Conservation (phyloP, 441 rosid genomes). For the Populus tomentosa region DNA sequence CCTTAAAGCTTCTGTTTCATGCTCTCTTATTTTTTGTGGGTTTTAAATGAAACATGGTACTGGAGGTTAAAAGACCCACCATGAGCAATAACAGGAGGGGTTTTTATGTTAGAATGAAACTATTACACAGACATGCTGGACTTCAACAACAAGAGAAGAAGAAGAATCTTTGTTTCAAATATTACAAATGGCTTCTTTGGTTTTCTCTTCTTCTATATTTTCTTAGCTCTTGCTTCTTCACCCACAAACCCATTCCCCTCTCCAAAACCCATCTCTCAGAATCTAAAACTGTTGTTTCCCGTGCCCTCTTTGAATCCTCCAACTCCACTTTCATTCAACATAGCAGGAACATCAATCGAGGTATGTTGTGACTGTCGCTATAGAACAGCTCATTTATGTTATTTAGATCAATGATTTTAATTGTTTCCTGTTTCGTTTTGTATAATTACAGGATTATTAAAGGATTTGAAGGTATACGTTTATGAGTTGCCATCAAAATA, state of each 20-base stretch:
- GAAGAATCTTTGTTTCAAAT: constrained; percentile 39
- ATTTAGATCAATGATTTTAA: background rate
- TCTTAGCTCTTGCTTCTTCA: constrained; percentile 60
- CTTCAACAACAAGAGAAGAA: constrained; percentile 42
- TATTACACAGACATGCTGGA: constrained; percentile 36
- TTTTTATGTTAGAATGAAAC: constrained; percentile 47
- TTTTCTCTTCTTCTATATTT: constrained; percentile 65
- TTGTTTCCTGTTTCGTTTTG: background rate
- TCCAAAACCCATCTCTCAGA: constrained; percentile 39
- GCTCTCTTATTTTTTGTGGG: background rate
- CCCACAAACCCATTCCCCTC: constrained; percentile 45
- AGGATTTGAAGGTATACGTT: constrained; percentile 66
- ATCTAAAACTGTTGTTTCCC: constrained; percentile 42
- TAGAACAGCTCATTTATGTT: background rate
- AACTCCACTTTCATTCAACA: constrained; percentile 28
- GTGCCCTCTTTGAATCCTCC: constrained; percentile 62
- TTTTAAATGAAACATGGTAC: constrained; percentile 39
- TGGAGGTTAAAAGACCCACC: constrained; percentile 38
- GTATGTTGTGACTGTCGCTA: background rate
- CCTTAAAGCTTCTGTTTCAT: background rate
- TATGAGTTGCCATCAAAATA: constrained; percentile 74
- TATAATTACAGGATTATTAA: constrained; percentile 31
- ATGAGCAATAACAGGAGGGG: constrained; percentile 28
- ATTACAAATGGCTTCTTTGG: constrained; percentile 87
- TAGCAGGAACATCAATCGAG: constrained; percentile 16